These are phyloP conservation scores for Hypoxylon cercidicola DNA, from an alignment of 495 filamentous ascomycete genomes.

Conservation along the genomic window DNA sequence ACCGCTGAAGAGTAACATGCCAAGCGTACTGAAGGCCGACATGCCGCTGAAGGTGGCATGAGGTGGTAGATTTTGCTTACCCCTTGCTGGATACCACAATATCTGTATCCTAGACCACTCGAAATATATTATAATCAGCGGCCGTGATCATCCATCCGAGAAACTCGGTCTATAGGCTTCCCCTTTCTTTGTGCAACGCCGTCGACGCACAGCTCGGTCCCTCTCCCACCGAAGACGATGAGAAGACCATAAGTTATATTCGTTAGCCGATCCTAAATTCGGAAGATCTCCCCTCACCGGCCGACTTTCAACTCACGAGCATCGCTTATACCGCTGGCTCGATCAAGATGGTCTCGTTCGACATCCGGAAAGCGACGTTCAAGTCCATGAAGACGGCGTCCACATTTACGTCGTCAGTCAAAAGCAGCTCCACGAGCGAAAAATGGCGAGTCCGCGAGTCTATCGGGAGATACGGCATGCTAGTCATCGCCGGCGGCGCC, in stretches of 20 bases:
- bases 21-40: background rate
- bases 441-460: constrained; percentile 17
- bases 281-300: background rate
- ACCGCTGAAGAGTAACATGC: too few species aligned
- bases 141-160: background rate
- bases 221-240: background rate
- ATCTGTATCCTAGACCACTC: background rate
- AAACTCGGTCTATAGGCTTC: background rate
- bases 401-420: constrained; percentile 3
- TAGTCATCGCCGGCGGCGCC: constrained; percentile 20
- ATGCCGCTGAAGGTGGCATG: background rate
- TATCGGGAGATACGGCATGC: constrained; percentile 10
- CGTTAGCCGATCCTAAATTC: background rate
- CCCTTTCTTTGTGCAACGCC: background rate
- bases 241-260: background rate
- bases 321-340: background rate
- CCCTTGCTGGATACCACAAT: background rate
- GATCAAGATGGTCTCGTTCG: background rate
- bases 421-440: constrained; percentile 2
- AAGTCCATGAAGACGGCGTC: constrained; percentile 3
- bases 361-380: constrained; percentile 6
- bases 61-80: background rate
- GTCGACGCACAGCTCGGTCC: background rate
- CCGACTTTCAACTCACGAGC: background rate
- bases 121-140: background rate